Evolutionary conservation across 768 basidiomycete genomes (phyloP), one percentile per base, ranked within the genome.

Genomic region (Vishniacozyma victoriae): DNA sequence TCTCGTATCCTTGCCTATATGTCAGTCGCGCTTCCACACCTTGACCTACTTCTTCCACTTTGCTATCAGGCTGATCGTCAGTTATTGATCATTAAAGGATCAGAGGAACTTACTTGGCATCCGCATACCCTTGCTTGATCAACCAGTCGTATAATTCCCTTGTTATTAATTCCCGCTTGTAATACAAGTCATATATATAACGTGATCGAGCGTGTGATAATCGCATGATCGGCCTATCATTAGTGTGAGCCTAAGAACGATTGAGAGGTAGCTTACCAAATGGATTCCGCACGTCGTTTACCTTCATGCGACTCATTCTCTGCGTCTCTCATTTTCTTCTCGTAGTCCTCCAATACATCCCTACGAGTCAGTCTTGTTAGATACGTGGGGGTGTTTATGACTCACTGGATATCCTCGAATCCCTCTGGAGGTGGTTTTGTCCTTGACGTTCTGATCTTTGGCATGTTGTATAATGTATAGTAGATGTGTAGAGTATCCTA

Each of bases 291-390:
- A 51, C 67, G 71, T 36, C 72, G 46, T 58, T 99, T 97, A 55
- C 95, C 95, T 72, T 99, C 95, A 71, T 99, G 95, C 1, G 85
- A 83, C 75, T 99, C 95, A 67, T 92, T 95, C 78, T 99, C 95
- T 29, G 74, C 95, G 73, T 99, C 95, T 46, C 95, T 78, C 95
- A 99, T 99, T 77, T 95, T 97, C 77, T 90, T 88, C 36, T 88
- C 87, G 71, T 97, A 99, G 74, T 97, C 95, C 59, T 97, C 95
- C 58, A 97, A 84, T 60, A 96, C 84, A 86, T 93, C 71, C 51
- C 64, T 54, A 54, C 50, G 46, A 44, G 38, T 36, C 19, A 18
- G 22, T n/a, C 36, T 18, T 46, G 37, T 52, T 3, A 48, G 49
- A 49, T 38, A 16, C 6, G 9, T n/a, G 46, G 33, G 42, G 43